Conservation (phyloP, 441 rosid species). For the Isatis lusitanica region DNA sequence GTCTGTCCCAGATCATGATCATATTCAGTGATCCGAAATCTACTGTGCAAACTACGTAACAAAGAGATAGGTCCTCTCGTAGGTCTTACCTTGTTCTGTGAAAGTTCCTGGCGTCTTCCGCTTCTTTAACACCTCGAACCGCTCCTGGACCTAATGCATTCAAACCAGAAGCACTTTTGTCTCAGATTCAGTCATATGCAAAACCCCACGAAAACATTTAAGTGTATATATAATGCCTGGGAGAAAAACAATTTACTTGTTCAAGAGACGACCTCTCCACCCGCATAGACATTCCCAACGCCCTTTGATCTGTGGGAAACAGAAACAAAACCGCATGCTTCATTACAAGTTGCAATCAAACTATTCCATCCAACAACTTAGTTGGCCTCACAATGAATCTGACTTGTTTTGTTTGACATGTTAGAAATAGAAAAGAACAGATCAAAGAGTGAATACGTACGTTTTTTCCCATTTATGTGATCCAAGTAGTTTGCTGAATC, state of each 20-base stretch:
- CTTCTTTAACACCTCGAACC: slow-evolving; percentile 85
- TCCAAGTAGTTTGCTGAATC: slow-evolving; percentile 99
- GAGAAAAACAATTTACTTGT: slow-evolving; percentile 52
- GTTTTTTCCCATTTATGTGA: slow-evolving; percentile 98
- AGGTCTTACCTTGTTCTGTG: slow-evolving; percentile 80
- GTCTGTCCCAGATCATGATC: slow-evolving; percentile 43
- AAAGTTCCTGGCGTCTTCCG: slow-evolving; percentile 86
- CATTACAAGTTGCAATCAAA: slow-evolving; percentile 22
- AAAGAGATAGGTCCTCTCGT: neutral
- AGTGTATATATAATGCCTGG: neutral
- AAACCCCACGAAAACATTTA: slow-evolving; percentile 6
- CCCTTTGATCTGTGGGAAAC: slow-evolving; percentile 79
- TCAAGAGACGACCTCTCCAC: slow-evolving; percentile 89
- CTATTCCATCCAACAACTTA: slow-evolving; percentile 2
- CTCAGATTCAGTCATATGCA: slow-evolving; percentile 14
- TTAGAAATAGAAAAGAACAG: slow-evolving; percentile 8
- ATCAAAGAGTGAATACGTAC: slow-evolving; percentile 44
- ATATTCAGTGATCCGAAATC: slow-evolving; percentile 13
- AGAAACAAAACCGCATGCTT: slow-evolving; percentile 9
- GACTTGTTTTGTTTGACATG: neutral
- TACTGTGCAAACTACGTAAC: slow-evolving; percentile 9
- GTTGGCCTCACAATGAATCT: slow-evolving; percentile 5
- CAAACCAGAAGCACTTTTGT: slow-evolving; percentile 2
- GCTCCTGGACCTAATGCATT: slow-evolving; percentile 71
- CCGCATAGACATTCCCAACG: slow-evolving; percentile 98